A percentile compares a stretch with the other conserved stretches of the same genome.
These are phyloP conservation scores for Litsea cubeba DNA, from an alignment of 164 flowering plant species.

Conservation along the genomic window DNA sequence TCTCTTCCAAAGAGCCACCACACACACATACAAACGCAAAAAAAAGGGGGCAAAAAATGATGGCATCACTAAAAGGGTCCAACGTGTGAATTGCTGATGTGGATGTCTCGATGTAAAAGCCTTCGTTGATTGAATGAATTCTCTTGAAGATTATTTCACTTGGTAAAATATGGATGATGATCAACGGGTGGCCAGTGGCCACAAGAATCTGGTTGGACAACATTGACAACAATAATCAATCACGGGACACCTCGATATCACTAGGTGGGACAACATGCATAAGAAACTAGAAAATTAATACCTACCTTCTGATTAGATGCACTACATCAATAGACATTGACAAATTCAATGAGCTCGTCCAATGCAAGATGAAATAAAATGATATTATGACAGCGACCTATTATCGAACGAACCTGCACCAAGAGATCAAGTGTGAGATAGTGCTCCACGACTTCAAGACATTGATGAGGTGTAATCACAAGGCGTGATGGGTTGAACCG, in stretches of 20 bases:
- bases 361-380: no score
- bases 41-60: background rate
- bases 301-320: no score
- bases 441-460: no score
- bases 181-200: background rate
- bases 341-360: no score
- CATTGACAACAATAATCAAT: background rate
- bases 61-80: background rate
- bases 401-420: no score
- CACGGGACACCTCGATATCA: background rate
- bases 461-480: no score
- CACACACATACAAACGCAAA: background rate
- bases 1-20: background rate
- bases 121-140: background rate
- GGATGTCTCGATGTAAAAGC: background rate
- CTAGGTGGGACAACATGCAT: background rate
- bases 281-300: background rate
- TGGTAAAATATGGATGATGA: background rate
- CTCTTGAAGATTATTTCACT: background rate
- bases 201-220: background rate
- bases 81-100: background rate
- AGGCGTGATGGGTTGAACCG: background rate
- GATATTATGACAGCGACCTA: no score
- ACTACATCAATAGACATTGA: no score
- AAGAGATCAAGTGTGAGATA: no score